Evolutionary conservation across 2,329 filamentous ascomycete genomes (phyloP), one percentile per base, ranked within the genome.

Genomic region (Xylariaceae sp.): DNA sequence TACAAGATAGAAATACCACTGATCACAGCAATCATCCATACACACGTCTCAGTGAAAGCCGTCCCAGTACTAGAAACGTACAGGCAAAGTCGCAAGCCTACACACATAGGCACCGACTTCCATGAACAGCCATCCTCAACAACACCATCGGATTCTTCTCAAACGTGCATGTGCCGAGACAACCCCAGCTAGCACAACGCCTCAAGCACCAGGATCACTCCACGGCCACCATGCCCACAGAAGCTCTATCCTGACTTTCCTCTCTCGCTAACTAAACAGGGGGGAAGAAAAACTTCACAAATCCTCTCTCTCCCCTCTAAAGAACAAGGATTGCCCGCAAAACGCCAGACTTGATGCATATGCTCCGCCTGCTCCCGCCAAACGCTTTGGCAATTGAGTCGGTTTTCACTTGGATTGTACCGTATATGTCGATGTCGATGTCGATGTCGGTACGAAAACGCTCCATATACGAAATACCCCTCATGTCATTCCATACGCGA

Each of bases 291-390:
- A 23, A 10, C 17, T 57, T 51, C 51, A 47, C 23, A 30, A 30
- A 30, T 30, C 23, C 23, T 55, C 51, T 44, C 34, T 48, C 34
- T 48, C 51, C 17, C 39, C 49, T 56, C 44, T 55, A 61, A 61
- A 45, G 35, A 17, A 30, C 47, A 55, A 55, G 48, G 49, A 41
- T 53, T 61, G 45, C 59, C 57, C 23, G 23, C 23, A 11, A 34
- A 63, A 63, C 61, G 59, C 61, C 61, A 37, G 37, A 59, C 49
- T 44, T 61, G 55, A 63, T 63, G 61, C 61, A 61, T 53, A 63
- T 61, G 54, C 47, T 15, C 39, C 54, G 47, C 52, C 53, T 50
- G 45, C 61, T 53, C n/a, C 23, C 39, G 55, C 55, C 17, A 57
- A 51, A 30, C 5, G 23, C 23, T 30, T 30, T 4, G 23, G 23